Base-by-base conservation (phyloP, 306 rosid genomes). In the Citrullus amarus region DNA sequence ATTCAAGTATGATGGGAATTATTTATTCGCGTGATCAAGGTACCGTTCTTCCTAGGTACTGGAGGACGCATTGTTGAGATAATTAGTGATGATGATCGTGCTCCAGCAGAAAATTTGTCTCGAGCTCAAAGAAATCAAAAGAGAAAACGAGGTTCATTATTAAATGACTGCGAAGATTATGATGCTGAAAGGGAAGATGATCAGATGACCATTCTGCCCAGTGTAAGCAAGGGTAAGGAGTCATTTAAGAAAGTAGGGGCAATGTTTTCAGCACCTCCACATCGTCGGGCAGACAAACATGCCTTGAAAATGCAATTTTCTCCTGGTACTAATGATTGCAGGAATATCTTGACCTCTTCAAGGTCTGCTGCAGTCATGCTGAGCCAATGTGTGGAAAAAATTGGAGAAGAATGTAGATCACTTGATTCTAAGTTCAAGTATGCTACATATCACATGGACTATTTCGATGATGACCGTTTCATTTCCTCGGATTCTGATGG, bases 81-180 rank as follows among this genome's bases (percentile, higher is more conserved):
- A 28, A 20, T 38, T 8, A 77, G 83, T 6, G 83, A 82, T 61
- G 88, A 82, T 25, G 85, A 82, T 32, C 34, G 44, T 70, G 77
- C 79, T 11, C 54, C 56, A 5, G 5, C 0, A 9, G 78, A 54
- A 50, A 79, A 39, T 38, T 51, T 5, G 28, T 59, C 58, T 79
- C 28, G 25, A 68, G 55, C 61, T 1, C 46, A 20, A n/a, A 36
- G 32, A 16, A 43, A 53, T 41, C 79, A 57, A 20, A 82, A 79
- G 83, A 79, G 85, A 82, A 79, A 62, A 70, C 76, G 36, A 48
- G 17, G 53, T 81, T 69, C 79, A 36, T 20, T 51, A 44, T 36
- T 61, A 44, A 34, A 71, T 53, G 28, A 38, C 39, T 38, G 70
- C 59, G 70, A 75, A 28, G 56, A n/a, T 16, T 28, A 65, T 20